A percentile compares a stretch with the other conserved stretches of the same genome.
These are phyloP conservation scores for Pinus tabuliformis DNA, from an alignment of 75 land plant species.

Conservation along the genomic window DNA sequence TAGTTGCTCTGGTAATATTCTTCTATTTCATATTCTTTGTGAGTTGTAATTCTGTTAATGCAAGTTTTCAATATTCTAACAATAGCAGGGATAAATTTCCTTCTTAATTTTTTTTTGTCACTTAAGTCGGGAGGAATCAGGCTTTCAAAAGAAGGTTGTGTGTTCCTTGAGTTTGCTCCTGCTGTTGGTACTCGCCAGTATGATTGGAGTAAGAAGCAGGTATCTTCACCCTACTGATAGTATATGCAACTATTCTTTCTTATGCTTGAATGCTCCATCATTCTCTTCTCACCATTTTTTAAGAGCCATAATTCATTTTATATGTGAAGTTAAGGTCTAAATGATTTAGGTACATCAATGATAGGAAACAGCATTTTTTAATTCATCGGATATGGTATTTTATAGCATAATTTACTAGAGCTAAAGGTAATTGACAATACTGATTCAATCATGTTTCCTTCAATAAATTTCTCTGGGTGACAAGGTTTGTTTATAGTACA, in stretches of 20 bases:
- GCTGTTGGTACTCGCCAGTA: constrained; percentile 58
- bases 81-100: not conserved
- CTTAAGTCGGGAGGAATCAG: constrained; percentile 59
- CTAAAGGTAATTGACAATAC: not conserved
- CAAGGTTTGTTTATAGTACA: not conserved
- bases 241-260: not conserved
- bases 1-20: not conserved
- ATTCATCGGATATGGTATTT: not conserved
- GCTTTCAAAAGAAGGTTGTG: constrained; percentile 56
- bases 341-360: not conserved
- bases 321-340: not conserved
- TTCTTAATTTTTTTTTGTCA: not conserved
- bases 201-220: constrained; percentile 84
- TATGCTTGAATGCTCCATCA: not conserved
- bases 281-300: not conserved
- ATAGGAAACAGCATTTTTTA: not conserved
- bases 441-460: not conserved
- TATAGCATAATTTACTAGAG: not conserved
- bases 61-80: not conserved
- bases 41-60: not conserved
- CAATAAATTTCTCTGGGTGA: not conserved
- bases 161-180: constrained; percentile 74
- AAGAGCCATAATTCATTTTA: not conserved
- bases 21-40: not conserved
- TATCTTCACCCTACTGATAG: not conserved